These are phyloP conservation scores for Corchorus capsularis DNA, from an alignment of 345 rosid genomes.

Conservation along the genomic window DNA sequence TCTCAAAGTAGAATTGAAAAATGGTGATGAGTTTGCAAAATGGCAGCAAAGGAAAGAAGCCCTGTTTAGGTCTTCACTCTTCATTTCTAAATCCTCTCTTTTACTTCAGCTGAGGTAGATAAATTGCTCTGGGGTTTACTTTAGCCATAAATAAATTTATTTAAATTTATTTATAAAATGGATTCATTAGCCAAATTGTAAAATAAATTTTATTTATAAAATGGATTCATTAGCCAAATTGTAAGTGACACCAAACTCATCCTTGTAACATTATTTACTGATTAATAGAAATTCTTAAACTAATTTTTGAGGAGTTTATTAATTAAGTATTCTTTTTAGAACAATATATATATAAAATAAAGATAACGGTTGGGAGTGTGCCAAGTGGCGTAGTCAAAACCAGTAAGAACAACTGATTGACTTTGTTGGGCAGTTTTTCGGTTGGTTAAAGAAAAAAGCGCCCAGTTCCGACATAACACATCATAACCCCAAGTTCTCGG, in stretches of 20 bases:
- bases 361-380: not conserved
- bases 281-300: not conserved
- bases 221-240: not conserved
- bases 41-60: not conserved
- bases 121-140: too few species aligned
- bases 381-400: constrained; percentile 38
- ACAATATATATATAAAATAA: not conserved
- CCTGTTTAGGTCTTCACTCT: not conserved
- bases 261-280: too few species aligned
- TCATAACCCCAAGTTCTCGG: constrained; percentile 7
- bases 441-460: not conserved
- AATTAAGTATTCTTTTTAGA: not conserved
- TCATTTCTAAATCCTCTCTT: not conserved
- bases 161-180: too few species aligned
- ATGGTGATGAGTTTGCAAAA: not conserved
- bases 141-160: too few species aligned
- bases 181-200: too few species aligned
- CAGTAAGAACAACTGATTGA: not conserved
- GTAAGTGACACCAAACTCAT: not conserved
- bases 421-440: not conserved
- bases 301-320: too few species aligned
- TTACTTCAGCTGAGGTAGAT: too few species aligned
- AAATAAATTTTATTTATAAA: not conserved
- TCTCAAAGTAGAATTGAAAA: not conserved
- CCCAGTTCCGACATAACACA: not conserved